A percentile compares a stretch with the other conserved stretches of the same genome.
Conservation (phyloP, 805 yeast species). For the Schwanniomyces pseudopolymorphus region DNA sequence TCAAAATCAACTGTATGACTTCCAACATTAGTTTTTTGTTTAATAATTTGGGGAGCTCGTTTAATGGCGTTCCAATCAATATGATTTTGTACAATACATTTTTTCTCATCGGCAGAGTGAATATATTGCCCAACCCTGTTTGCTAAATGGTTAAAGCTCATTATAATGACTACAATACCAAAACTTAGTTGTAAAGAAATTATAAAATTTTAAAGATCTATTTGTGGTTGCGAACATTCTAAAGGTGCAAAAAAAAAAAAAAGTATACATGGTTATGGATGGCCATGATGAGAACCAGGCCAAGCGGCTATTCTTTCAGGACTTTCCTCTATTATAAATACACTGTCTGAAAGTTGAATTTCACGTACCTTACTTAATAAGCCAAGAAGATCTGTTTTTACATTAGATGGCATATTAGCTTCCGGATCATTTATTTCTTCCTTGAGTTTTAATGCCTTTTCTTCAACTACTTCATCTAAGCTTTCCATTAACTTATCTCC, state of each 20-base stretch:
- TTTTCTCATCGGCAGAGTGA: slow-evolving; percentile 9
- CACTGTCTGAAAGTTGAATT: slow-evolving; percentile 11
- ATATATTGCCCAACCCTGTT: slow-evolving; percentile 5
- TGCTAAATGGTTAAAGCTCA: slow-evolving; percentile 5
- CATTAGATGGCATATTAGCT: slow-evolving; percentile 14
- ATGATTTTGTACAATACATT: slow-evolving; percentile 8
- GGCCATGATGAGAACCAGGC: slow-evolving; percentile 72
- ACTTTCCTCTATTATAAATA: slow-evolving; percentile 15
- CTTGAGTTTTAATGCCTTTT: slow-evolving; percentile 19
- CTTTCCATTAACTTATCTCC: slow-evolving; percentile 42
- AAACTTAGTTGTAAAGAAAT: no score
- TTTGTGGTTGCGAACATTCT: slow-evolving; percentile 5
- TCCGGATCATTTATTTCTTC: slow-evolving; percentile 17
- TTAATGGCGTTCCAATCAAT: slow-evolving; percentile 27
- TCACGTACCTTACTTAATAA: slow-evolving; percentile 13
- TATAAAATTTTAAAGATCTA: background rate
- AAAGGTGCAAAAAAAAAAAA: background rate
- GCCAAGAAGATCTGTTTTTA: slow-evolving; percentile 13
- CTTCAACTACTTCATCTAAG: slow-evolving; percentile 31
- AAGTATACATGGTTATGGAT: slow-evolving; percentile 35
- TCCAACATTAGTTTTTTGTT: slow-evolving; percentile 23
- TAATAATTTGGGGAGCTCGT: slow-evolving; percentile 32
- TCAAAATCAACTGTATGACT: slow-evolving; percentile 38
- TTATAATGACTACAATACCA: background rate
- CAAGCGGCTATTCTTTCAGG: slow-evolving; percentile 51